These are phyloP conservation scores for Torrubiella hemipterigena DNA, from an alignment of 2,329 filamentous ascomycete genomes.

Conservation along the genomic window DNA sequence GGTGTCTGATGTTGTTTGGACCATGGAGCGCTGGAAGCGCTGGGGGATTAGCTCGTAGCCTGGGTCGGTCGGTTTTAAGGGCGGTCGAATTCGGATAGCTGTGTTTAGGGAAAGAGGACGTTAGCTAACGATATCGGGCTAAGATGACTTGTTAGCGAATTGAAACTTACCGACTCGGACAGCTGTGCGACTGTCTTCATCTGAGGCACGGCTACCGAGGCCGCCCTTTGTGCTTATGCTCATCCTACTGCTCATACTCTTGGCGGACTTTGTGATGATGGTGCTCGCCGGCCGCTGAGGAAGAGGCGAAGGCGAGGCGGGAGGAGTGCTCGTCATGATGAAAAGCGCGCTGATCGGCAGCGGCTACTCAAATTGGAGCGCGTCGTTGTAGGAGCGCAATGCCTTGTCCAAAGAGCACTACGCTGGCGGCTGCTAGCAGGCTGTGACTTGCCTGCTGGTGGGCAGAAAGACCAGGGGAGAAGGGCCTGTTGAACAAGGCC, in stretches of 20 bases:
- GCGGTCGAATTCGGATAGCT: slow-evolving; percentile 90
- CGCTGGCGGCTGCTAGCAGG: too few species aligned
- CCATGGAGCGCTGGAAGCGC: slow-evolving; percentile 85
- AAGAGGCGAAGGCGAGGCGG: slow-evolving; percentile 46
- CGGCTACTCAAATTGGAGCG: too few species aligned
- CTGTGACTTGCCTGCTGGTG: too few species aligned
- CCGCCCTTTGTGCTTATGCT: slow-evolving; percentile 72
- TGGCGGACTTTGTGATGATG: slow-evolving; percentile 62
- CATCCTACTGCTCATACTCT: slow-evolving; percentile 76
- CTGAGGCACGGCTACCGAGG: slow-evolving; percentile 68
- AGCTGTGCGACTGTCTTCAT: slow-evolving; percentile 81
- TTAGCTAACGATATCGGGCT: neutral
- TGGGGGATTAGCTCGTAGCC: slow-evolving; percentile 93
- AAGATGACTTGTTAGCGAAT: neutral
- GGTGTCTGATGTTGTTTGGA: slow-evolving; percentile 77
- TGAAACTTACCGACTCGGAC: slow-evolving; percentile 84
- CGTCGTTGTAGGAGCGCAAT: too few species aligned
- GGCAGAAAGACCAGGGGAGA: too few species aligned
- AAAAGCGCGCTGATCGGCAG: too few species aligned
- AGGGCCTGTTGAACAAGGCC: too few species aligned
- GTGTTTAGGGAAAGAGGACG: too few species aligned
- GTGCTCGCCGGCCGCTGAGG: slow-evolving; percentile 66
- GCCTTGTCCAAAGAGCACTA: too few species aligned
- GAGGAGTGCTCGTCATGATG: slow-evolving; percentile 57
- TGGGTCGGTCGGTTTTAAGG: slow-evolving; percentile 71